These are phyloP conservation scores for Russula ochroleuca DNA, from an alignment of 768 basidiomycete genomes.

Conservation along the genomic window DNA sequence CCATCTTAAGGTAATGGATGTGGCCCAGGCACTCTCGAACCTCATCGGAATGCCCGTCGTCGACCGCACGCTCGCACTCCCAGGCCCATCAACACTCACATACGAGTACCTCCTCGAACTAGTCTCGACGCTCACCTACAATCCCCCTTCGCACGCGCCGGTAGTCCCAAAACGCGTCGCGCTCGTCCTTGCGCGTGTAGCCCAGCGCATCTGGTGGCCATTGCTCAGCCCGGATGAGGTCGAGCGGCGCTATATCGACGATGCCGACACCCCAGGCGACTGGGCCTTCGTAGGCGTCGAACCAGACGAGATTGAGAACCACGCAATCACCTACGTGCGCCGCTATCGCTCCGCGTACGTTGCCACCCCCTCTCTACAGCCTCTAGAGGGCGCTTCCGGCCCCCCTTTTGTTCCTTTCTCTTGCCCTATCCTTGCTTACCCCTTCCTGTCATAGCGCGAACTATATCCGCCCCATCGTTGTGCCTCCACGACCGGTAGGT, in stretches of 20 bases:
- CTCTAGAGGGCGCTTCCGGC: background rate
- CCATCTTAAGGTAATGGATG: conserved; percentile 73
- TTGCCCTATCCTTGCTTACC: conserved; percentile 12
- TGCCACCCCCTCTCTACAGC: background rate
- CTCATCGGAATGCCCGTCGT: conserved; percentile 58
- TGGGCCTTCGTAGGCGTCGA: conserved; percentile 80
- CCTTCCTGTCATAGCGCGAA: conserved; percentile 11
- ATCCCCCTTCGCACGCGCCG: conserved; percentile 64
- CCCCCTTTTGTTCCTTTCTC: too few species aligned
- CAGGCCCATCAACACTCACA: conserved; percentile 84
- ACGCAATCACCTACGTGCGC: conserved; percentile 87
- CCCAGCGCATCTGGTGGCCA: conserved; percentile 84
- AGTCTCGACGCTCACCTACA: conserved; percentile 75
- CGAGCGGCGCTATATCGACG: conserved; percentile 79
- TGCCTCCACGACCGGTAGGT: conserved; percentile 23
- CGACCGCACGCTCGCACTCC: conserved; percentile 69
- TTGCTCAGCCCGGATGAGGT: conserved; percentile 89
- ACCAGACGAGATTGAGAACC: conserved; percentile 81
- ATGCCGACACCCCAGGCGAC: conserved; percentile 65
- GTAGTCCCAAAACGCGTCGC: conserved; percentile 74
- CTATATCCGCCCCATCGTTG: conserved; percentile 26
- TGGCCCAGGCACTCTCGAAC: conserved; percentile 87
- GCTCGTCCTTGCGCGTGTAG: conserved; percentile 55
- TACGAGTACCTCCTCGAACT: conserved; percentile 77
- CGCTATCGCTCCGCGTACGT: conserved; percentile 86